These are phyloP conservation scores for Marsdenia floribunda DNA, from an alignment of 257 asterid species.

Conservation along the genomic window DNA sequence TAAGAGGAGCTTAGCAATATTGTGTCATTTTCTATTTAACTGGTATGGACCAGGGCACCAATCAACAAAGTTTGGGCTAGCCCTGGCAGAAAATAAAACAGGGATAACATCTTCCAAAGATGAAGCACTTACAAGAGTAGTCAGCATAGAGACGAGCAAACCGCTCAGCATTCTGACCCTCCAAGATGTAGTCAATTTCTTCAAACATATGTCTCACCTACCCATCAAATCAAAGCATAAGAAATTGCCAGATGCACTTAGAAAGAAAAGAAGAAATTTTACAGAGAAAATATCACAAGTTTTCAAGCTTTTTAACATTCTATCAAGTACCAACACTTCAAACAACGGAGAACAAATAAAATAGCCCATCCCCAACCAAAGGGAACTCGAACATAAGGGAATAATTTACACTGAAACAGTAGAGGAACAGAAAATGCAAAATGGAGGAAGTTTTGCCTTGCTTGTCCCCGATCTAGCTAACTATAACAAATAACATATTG, in stretches of 20 bases:
- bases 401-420: not conserved
- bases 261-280: not conserved
- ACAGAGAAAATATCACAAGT: not conserved
- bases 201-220: constrained; percentile 98
- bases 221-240: constrained; percentile 34
- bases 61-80: too few relatives aligned
- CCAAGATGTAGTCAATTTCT: constrained; percentile 94
- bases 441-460: not conserved
- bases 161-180: constrained; percentile 96
- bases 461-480: not conserved
- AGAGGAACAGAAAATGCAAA: not conserved
- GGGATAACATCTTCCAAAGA: not conserved
- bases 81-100: not conserved
- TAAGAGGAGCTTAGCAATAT: not conserved
- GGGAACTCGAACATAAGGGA: not conserved
- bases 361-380: not conserved
- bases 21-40: not conserved
- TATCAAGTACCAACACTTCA: not conserved
- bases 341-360: not conserved
- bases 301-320: not conserved
- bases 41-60: not conserved
- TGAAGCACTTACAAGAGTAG: constrained; percentile 45
- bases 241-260: not conserved
- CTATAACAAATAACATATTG: not conserved
- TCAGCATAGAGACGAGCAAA: constrained; percentile 74